Evolutionary conservation across 2,329 filamentous ascomycete species (phyloP).

Genomic region (Cladosporium sp.): DNA sequence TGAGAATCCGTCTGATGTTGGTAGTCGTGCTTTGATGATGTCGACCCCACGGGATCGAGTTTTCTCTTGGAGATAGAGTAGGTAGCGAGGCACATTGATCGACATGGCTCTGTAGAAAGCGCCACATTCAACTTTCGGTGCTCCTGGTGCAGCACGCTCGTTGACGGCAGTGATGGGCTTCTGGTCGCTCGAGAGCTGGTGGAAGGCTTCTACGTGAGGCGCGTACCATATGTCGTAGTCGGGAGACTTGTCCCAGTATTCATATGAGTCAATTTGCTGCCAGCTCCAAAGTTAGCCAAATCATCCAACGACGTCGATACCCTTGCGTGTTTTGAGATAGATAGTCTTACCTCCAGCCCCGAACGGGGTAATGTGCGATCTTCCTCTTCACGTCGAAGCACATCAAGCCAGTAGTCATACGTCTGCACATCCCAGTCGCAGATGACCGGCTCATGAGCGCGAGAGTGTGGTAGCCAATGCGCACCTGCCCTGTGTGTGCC

Average conservation of each 20-base stretch:
- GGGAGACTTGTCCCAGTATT: constrained; percentile 24
- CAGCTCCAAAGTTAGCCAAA: background rate
- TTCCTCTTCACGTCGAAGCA: constrained; percentile 29
- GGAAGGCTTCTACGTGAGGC: constrained; percentile 33
- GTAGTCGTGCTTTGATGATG: constrained; percentile 28
- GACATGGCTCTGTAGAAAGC: constrained; percentile 33
- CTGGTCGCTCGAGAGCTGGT: constrained; percentile 15
- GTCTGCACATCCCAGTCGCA: constrained; percentile 42
- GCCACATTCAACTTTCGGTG: constrained; percentile 22
- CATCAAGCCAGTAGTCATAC: constrained; percentile 37
- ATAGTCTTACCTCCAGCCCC: constrained; percentile 22
- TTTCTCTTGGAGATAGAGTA: constrained; percentile 32
- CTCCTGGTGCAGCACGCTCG: constrained; percentile 18
- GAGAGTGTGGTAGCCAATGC: constrained; percentile 44
- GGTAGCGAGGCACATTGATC: constrained; percentile 36
- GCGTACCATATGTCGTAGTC: constrained; percentile 37
- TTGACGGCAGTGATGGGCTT: constrained; percentile 23
- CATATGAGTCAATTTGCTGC: constrained; percentile 20
- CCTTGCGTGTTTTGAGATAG: background rate
- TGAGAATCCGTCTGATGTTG: constrained; percentile 25
- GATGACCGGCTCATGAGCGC: constrained; percentile 28
- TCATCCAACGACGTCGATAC: too few species aligned
- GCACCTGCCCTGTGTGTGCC: constrained; percentile 40
- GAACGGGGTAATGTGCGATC: constrained; percentile 19
- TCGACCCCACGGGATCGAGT: constrained; percentile 25